phyloP scores from a whole-genome alignment of 768 basidiomycete genomes.

The Ramaria rubella region DNA sequence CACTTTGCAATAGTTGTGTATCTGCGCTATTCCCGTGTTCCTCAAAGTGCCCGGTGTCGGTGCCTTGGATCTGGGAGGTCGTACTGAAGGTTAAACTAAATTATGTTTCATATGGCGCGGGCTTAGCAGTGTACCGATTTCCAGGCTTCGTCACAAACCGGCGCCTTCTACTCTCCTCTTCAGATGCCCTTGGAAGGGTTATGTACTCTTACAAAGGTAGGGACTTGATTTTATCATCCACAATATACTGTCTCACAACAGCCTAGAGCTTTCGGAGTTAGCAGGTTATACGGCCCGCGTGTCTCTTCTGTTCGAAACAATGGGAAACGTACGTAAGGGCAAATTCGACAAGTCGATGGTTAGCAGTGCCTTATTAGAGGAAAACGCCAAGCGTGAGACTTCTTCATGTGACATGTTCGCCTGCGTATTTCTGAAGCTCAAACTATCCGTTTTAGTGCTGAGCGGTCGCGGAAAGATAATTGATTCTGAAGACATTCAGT shows the following conservation, averaged over 20 bases:
- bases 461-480: slow-evolving; percentile 71
- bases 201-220: slow-evolving; percentile 90
- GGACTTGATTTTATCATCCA: not conserved
- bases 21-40: slow-evolving; percentile 94
- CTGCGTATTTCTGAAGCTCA: slow-evolving; percentile 4
- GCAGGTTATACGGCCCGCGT: slow-evolving; percentile 95
- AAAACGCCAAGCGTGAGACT: slow-evolving; percentile 66
- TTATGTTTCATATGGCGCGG: not conserved
- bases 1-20: slow-evolving; percentile 47
- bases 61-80: slow-evolving; percentile 65
- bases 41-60: slow-evolving; percentile 71
- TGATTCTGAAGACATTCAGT: slow-evolving; percentile 83
- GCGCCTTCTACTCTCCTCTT: slow-evolving; percentile 79
- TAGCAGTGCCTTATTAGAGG: slow-evolving; percentile 62
- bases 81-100: slow-evolving; percentile 72
- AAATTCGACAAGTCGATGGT: slow-evolving; percentile 87
- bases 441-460: slow-evolving; percentile 46
- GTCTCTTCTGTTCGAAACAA: slow-evolving; percentile 80
- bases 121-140: not conserved
- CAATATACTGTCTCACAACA: slow-evolving; percentile 6
- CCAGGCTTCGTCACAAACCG: slow-evolving; percentile 96
- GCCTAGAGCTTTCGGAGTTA: slow-evolving; percentile 77
- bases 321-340: slow-evolving; percentile 77
- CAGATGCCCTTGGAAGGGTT: slow-evolving; percentile 89
- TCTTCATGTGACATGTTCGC: not conserved